Percentiles rank a stretch among this genome's conserved stretches.
Evolutionary conservation across 78 protist genomes (phyloP).

Genomic region (Dictyostelium intermedium): DNA sequence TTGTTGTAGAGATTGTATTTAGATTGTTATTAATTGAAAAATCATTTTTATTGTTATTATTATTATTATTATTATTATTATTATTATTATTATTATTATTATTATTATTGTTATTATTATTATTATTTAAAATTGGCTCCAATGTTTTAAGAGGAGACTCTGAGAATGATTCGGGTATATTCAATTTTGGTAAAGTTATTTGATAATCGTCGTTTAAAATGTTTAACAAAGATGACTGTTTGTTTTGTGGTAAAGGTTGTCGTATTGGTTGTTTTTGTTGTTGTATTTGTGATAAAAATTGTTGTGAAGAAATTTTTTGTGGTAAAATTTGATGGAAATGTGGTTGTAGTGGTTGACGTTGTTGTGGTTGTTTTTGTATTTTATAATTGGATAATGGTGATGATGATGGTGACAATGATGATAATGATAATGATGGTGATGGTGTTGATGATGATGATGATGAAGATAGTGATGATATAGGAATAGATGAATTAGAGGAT

Average conservation of each 20-base stretch:
- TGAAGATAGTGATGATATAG: too few relatives aligned
- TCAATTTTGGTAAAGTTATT: conserved; percentile 22
- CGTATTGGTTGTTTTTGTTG: background rate
- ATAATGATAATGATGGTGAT: background rate
- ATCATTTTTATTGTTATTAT: background rate
- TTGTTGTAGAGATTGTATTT: background rate
- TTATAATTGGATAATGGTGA: background rate
- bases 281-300: background rate
- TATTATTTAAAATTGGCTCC: conserved; percentile 7
- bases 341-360: background rate
- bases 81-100: background rate
- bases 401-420: background rate
- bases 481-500: background rate
- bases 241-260: background rate
- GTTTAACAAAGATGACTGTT: background rate
- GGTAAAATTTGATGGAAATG: background rate
- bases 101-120: background rate
- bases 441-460: background rate
- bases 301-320: background rate
- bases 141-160: background rate
- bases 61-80: too few relatives aligned
- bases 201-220: background rate
- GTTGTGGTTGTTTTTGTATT: background rate
- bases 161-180: background rate
- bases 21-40: background rate